Base-by-base conservation (phyloP, 1,284 basidiomycete genomes). In the Gymnopus androsaceus region DNA sequence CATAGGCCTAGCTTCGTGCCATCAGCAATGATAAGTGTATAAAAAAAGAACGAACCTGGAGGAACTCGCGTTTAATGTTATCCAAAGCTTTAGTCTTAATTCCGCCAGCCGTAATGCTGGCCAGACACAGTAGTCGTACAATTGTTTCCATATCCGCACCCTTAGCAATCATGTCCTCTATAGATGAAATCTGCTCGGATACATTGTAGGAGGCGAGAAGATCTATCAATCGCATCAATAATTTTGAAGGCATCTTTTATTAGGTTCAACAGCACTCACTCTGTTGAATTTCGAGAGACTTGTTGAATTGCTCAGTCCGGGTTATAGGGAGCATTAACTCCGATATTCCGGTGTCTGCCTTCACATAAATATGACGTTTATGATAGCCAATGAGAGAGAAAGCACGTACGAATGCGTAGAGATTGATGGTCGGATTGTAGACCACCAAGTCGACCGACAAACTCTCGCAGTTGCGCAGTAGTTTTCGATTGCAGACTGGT, bases 281-380 rank as follows among this genome's bases (percentile, higher is more conserved):
- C 71, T 99, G 97, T 68, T 99, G 96, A 17, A 97, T 91, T 75
- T 99, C 96, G 9, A 99, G 78, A 19, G 88, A 89, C 66, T 87
- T 90, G 72, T 94, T 94, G 76, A 99, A 99, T 52, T 88, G 77
- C 37, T 96, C 92, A n/a, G 88, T 90, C 54, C 85, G 81, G 1
- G 95, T 98, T 61, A 88, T 77, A 12, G 88, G 85, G 63, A 95
- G 85, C 42, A 99, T 80, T 67, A 92, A 76, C 72, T 99, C 97
- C n/a, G 94, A 95, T 36, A 99, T 70, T 14, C 89, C 89, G 48
- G 95, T 99, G 70, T 99, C 95, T 97, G 63, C 30, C 50, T 59
- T 46, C 51, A 42, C 55, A 50, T 51, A 52, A 50, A 52, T 45
- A 47, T 56, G n/a, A n/a, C n/a, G 36, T 55, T 36, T 21, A 28